Evolutionary conservation across 169 alveolate species (phyloP).

Genomic region (Plasmodium inui): DNA sequence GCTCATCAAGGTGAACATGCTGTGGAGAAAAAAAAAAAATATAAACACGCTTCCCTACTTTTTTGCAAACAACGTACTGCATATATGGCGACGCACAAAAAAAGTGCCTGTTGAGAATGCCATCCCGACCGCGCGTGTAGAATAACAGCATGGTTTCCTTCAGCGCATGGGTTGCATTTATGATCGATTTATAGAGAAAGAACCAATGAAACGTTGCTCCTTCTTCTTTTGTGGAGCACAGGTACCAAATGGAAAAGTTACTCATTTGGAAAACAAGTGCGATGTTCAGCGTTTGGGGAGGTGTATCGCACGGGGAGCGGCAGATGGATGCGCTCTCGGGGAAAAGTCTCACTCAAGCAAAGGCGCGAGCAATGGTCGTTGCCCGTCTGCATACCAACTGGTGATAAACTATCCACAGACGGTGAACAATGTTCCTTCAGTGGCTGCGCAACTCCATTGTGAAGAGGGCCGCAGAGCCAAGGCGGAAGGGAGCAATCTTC

Average conservation of each 20-base stretch:
- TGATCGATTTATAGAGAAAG: neutral
- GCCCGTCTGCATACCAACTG: neutral
- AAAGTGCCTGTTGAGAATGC: neutral
- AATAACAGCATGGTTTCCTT: neutral
- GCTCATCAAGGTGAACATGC: neutral
- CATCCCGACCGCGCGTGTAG: neutral
- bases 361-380: neutral
- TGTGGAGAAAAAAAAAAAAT: neutral
- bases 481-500: constrained; percentile 4
- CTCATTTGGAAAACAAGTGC: neutral
- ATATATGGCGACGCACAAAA: neutral
- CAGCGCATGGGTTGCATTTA: neutral
- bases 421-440: constrained; percentile 12
- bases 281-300: neutral
- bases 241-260: neutral
- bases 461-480: neutral
- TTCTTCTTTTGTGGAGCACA: neutral
- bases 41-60: neutral
- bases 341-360: neutral
- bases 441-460: neutral
- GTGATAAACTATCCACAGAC: neutral
- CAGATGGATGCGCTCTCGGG: neutral
- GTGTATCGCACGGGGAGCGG: neutral
- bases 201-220: neutral
- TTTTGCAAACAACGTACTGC: neutral